Base-by-base conservation (phyloP, 441 rosid genomes). In the Sinapis alba region DNA sequence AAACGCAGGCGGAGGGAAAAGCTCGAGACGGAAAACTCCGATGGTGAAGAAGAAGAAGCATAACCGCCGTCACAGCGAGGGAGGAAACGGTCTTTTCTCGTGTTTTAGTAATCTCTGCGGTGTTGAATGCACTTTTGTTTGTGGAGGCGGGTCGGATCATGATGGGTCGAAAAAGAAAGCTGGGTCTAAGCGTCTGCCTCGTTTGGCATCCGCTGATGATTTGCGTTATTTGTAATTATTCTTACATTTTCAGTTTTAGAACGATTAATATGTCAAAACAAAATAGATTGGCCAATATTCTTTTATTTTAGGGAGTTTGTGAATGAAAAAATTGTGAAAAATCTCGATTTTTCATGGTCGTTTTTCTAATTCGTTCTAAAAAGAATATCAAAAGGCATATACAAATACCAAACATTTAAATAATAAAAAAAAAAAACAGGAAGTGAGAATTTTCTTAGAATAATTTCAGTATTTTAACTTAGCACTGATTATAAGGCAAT, bases 101-200 rank as follows among this genome's bases (percentile, higher is more conserved):
- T 93, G 98, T 73, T 88, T 93, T 18, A 78, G 92, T 26, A 85
- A 81, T 23, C 59, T 87, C 0, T 89, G 92, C 20, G 97, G 98
- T 1, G 72, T 87, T 4, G 83, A 87, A 43, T 88, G 90, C 75
- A 86, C 93, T 51, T 87, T 90, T 11, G 86, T 85, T 0, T 89
- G 94, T 67, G 89, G 84, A 4, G 74, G 85, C 6, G 76, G 80
- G 13, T n/a, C 80, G n/a, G 77, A 73, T 27, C 41, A 38, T 4
- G 57, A 64, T n/a, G 66, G 65, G 47, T 12, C 63, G 1, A 74
- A 28, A 41, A 82, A 56, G 58, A 75, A 51, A 16, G 57, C 45
- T 38, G 71, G 77, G 45, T 15, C 77, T 1, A 66, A 26, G 1
- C 45, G 56, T 2, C 38, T 56, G 58, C 60, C 26, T 6, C 68